Conservation (phyloP, 2,329 filamentous ascomycete species). For the Neocatenulostroma microsporum region DNA sequence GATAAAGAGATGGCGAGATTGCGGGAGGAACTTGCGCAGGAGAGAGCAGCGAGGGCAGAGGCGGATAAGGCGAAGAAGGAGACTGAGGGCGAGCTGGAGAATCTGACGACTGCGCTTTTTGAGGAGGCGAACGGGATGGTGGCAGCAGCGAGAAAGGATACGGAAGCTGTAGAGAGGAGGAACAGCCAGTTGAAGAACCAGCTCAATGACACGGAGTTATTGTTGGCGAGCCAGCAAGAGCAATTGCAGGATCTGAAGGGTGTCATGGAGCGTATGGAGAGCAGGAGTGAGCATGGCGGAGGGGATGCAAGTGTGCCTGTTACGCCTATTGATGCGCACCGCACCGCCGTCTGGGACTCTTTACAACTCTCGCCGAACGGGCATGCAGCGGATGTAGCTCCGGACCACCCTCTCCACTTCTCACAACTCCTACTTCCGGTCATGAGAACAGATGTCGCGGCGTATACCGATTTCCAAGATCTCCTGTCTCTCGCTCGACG, state of each 20-base stretch:
- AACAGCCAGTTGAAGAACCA: slow-evolving; percentile 83
- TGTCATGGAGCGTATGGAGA: slow-evolving; percentile 81
- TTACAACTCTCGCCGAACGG: slow-evolving; percentile 45
- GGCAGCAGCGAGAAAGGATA: slow-evolving; percentile 74
- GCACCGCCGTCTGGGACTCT: slow-evolving; percentile 54
- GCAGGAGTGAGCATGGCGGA: slow-evolving; percentile 63
- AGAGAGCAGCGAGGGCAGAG: slow-evolving; percentile 33
- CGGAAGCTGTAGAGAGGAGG: slow-evolving; percentile 66
- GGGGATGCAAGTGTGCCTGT: slow-evolving; percentile 61
- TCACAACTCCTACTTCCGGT: slow-evolving; percentile 76
- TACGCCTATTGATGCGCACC: slow-evolving; percentile 59
- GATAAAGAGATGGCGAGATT: slow-evolving; percentile 47
- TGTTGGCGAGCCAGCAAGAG: slow-evolving; percentile 85
- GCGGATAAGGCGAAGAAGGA: slow-evolving; percentile 64
- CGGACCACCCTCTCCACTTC: slow-evolving; percentile 63
- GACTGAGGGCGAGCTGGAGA: slow-evolving; percentile 89
- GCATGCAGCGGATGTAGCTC: slow-evolving; percentile 46
- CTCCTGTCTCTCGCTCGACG: slow-evolving; percentile 58
- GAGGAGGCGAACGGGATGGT: slow-evolving; percentile 99
- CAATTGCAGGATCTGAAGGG: slow-evolving; percentile 84
- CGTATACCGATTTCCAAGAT: slow-evolving; percentile 78
- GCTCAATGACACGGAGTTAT: slow-evolving; percentile 73
- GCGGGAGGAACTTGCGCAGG: slow-evolving; percentile 35
- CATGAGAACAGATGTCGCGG: slow-evolving; percentile 68
- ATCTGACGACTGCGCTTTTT: slow-evolving; percentile 84